These are phyloP conservation scores for Syncephalastrum monosporum DNA, from an alignment of 371 early-diverging fungal genomes.

Conservation along the genomic window DNA sequence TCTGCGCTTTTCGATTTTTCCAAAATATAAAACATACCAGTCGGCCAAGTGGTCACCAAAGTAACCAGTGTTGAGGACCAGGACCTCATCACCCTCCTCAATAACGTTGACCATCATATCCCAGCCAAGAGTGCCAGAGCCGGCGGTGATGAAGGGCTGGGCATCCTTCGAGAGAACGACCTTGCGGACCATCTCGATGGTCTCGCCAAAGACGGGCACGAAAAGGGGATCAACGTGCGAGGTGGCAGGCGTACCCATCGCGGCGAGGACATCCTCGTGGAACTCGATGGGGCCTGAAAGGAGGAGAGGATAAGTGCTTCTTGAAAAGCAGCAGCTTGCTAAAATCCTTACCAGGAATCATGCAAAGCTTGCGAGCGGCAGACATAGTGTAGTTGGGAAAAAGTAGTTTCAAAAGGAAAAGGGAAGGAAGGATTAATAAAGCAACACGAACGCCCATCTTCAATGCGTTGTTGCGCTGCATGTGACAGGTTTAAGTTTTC, in stretches of 20 bases:
- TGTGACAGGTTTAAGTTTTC: too few relatives aligned
- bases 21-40: constrained; percentile 54
- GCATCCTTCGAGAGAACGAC: constrained; percentile 80
- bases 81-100: constrained; percentile 86
- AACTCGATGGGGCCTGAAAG: constrained; percentile 88
- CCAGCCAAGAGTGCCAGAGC: constrained; percentile 95
- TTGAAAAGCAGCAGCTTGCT: not conserved
- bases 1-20: not conserved
- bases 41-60: constrained; percentile 96
- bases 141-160: constrained; percentile 93
- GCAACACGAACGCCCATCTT: too few relatives aligned
- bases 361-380: constrained; percentile 74
- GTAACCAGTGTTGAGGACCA: constrained; percentile 91
- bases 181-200: constrained; percentile 80
- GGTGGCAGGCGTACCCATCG: constrained; percentile 89
- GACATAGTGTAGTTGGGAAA: constrained; percentile 11
- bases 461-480: too few relatives aligned
- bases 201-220: constrained; percentile 83
- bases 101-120: constrained; percentile 92
- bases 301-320: constrained; percentile 4
- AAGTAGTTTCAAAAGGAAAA: too few relatives aligned
- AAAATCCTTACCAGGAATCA: constrained; percentile 78
- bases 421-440: too few relatives aligned
- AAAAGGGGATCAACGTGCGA: constrained; percentile 94
- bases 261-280: constrained; percentile 82